Evolutionary conservation across 1,284 basidiomycete genomes (phyloP).

Genomic region (Trametes pubescens): DNA sequence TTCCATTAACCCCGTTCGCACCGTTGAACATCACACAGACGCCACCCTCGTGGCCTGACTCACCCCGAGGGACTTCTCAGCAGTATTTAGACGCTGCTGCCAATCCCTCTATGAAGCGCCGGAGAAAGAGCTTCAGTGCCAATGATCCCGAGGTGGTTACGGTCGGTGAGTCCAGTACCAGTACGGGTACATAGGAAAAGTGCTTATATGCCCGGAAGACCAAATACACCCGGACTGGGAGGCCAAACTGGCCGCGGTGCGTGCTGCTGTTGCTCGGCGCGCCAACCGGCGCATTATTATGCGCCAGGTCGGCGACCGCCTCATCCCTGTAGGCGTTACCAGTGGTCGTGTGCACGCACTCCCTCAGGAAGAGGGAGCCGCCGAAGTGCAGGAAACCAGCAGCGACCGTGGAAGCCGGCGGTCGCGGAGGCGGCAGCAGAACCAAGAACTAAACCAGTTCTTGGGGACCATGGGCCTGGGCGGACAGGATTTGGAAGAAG

Average conservation of each 20-base stretch:
- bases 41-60: slow-evolving; percentile 58
- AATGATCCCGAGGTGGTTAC: slow-evolving; percentile 90
- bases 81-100: slow-evolving; percentile 45
- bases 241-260: slow-evolving; percentile 87
- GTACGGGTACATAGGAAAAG: slow-evolving; percentile 22
- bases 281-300: slow-evolving; percentile 97
- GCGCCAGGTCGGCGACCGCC: slow-evolving; percentile 96
- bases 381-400: slow-evolving; percentile 51
- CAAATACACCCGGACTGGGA: slow-evolving; percentile 97
- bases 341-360: slow-evolving; percentile 78
- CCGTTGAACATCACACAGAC: slow-evolving; percentile 34
- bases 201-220: slow-evolving; percentile 56
- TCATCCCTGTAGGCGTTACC: slow-evolving; percentile 96
- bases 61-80: slow-evolving; percentile 51
- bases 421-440: slow-evolving; percentile 64
- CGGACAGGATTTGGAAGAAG: slow-evolving; percentile 91
- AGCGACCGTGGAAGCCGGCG: slow-evolving; percentile 56
- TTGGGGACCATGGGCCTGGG: slow-evolving; percentile 73
- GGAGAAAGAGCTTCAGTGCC: slow-evolving; percentile 80
- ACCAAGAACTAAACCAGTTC: slow-evolving; percentile 60
- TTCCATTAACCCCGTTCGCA: not conserved
- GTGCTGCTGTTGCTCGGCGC: slow-evolving; percentile 86
- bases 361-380: slow-evolving; percentile 60
- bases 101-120: slow-evolving; percentile 67
- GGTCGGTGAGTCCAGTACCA: slow-evolving; percentile 64